Evolutionary conservation across 2,329 filamentous ascomycete species (phyloP), one percentile per base, ranked within the genome.

Genomic region (Talaromyces pinophilus): DNA sequence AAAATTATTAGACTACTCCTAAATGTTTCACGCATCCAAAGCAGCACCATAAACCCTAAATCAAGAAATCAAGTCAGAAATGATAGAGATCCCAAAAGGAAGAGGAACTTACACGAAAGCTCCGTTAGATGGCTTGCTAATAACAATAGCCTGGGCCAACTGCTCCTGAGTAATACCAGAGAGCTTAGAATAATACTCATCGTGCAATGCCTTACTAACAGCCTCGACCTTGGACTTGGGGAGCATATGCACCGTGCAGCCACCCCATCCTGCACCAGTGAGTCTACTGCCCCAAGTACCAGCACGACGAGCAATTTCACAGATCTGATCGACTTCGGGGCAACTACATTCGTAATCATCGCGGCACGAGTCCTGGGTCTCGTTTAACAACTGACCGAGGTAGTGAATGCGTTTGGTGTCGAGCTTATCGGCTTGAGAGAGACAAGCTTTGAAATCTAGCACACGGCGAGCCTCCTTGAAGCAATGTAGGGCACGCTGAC

Each of bases 261-360:
- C 95, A 68, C 95, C 95, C 95, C 95, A 99, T 2, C 95, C 95
- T 0, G 95, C 95, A 46, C 95, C 95, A 0, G 94, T 98, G 71
- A 97, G 81, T 30, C 94, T 84, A 71, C 91, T 93, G 33, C 94
- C 95, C 76, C 92, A 93, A 19, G 91, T 88, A 1, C 95, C 95
- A 0, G 91, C 91, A 17, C 82, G 84, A 33, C 89, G 85, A 0
- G 93, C 93, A 70, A 98, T 90, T 46, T 84, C 78, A 78, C 94
- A 98, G 44, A 99, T 86, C 68, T 92, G 85, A 77, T 99, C 94
- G n/a, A 98, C 86, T 79, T 98, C 93, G 0, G 91, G 88, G 72
- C 92, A 96, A 73, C 91, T 95, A 82, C 94, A 98, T 74, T 97
- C 92, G 79, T 95, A 99, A 3, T 92, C 79, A 17, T 93, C 90